phyloP scores from a whole-genome alignment of 495 filamentous ascomycete species.

The Tuber melanosporum region DNA sequence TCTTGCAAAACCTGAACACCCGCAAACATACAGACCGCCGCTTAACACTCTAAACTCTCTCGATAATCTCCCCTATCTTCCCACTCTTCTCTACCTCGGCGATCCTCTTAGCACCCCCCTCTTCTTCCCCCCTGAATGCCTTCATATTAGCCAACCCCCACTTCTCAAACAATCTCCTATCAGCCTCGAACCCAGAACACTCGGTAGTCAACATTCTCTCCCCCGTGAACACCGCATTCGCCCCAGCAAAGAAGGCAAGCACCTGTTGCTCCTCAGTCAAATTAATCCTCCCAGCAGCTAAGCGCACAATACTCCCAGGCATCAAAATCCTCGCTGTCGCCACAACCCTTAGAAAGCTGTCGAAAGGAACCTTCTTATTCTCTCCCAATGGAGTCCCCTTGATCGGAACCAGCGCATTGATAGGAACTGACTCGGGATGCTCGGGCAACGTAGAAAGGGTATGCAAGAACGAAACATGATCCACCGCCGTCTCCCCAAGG shows the following conservation, averaged over 20 bases:
- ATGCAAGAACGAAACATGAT: conserved; percentile 71
- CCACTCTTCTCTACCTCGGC: neutral
- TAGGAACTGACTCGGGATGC: conserved; percentile 78
- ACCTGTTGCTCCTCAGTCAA: conserved; percentile 77
- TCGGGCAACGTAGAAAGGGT: conserved; percentile 66
- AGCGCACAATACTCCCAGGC: conserved; percentile 70
- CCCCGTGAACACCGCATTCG: conserved; percentile 82
- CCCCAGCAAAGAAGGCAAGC: conserved; percentile 75
- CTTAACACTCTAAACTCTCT: neutral
- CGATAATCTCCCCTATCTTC: neutral
- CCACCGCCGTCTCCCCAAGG: conserved; percentile 64
- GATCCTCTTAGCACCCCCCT: conserved; percentile 54
- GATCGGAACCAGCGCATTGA: conserved; percentile 80
- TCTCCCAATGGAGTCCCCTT: conserved; percentile 75
- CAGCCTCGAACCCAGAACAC: conserved; percentile 82
- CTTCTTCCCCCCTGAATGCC: conserved; percentile 45
- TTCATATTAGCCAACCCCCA: conserved; percentile 71
- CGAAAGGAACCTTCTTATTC: conserved; percentile 61
- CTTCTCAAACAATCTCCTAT: conserved; percentile 66
- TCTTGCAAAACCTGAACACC: neutral
- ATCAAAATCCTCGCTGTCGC: conserved; percentile 72
- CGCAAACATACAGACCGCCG: neutral
- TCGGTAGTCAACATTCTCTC: conserved; percentile 89
- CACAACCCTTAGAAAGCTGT: conserved; percentile 63
- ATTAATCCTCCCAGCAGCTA: conserved; percentile 71